phyloP scores from a whole-genome alignment of 257 asterid genomes.

The Sherardia arvensis region DNA sequence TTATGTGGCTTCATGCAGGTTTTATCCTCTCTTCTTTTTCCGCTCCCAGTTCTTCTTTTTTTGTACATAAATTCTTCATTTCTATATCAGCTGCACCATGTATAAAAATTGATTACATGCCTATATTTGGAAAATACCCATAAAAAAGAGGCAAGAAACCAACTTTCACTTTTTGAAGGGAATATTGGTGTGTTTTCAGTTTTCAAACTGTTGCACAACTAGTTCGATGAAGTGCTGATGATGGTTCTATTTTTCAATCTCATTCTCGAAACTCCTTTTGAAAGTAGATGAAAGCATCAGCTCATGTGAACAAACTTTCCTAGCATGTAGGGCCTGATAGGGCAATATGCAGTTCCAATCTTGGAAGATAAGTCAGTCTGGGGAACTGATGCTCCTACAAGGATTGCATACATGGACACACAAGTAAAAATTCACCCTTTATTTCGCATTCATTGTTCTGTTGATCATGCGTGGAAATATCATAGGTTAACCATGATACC shows the following conservation, averaged over 20 bases:
- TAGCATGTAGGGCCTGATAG: constrained; percentile 70
- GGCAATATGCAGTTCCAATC: constrained; percentile 97
- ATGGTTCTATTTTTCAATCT: background rate
- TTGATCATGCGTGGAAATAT: constrained; percentile 3
- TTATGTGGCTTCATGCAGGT: constrained; percentile 99
- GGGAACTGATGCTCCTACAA: constrained; percentile 99
- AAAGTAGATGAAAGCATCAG: background rate
- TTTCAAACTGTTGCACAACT: background rate
- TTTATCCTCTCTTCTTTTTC: background rate
- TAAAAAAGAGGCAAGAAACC: background rate
- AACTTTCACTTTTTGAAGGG: background rate
- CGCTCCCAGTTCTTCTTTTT: background rate
- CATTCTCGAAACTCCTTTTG: background rate
- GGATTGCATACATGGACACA: constrained; percentile 98
- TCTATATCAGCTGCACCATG: background rate
- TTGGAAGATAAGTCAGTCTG: constrained; percentile 95
- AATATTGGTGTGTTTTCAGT: background rate
- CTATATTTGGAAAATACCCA: background rate
- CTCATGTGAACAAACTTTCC: constrained; percentile 12
- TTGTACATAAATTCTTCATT: background rate
- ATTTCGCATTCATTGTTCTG: constrained; percentile 4
- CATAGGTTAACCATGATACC: constrained; percentile 6
- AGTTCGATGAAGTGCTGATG: background rate
- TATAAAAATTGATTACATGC: background rate
- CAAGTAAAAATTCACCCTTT: constrained; percentile 43